A percentile compares a stretch with the other conserved stretches of the same genome.
Conservation (phyloP, 257 asterid genomes). For the Leptodermis oblonga region DNA sequence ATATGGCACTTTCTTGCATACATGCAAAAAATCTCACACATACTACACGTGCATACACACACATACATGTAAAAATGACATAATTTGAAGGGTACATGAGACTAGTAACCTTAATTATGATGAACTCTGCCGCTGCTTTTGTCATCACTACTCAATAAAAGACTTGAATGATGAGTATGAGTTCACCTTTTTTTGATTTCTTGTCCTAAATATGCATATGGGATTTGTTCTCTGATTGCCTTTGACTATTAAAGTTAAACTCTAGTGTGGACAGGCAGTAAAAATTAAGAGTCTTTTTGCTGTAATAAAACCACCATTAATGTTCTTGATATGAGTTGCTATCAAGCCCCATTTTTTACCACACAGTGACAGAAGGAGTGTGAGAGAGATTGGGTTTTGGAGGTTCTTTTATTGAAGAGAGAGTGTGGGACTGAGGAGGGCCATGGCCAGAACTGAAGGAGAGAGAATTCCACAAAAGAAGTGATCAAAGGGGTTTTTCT, state of each 20-base stretch:
- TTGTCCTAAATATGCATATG: not conserved
- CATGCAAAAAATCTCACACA: slow-evolving; percentile 1
- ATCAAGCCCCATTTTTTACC: slow-evolving; percentile 13
- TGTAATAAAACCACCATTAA: slow-evolving; percentile 18
- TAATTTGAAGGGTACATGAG: slow-evolving; percentile 3
- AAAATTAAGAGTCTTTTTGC: slow-evolving; percentile 11
- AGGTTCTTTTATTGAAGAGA: slow-evolving; percentile 11
- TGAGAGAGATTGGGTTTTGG: not conserved
- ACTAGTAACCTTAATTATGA: slow-evolving; percentile 3
- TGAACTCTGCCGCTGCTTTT: not conserved
- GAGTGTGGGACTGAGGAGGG: not conserved
- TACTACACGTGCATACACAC: not conserved
- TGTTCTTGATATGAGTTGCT: slow-evolving; percentile 16
- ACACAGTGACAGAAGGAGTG: slow-evolving; percentile 5
- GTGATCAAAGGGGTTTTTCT: not conserved
- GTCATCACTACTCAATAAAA: not conserved
- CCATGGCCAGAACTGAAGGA: not conserved
- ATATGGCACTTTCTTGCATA: not conserved
- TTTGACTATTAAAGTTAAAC: slow-evolving; percentile 57
- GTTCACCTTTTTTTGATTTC: not conserved
- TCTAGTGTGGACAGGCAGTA: slow-evolving; percentile 14
- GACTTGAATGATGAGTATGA: not conserved
- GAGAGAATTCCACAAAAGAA: not conserved
- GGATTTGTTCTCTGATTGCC: slow-evolving; percentile 1
- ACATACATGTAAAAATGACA: not conserved